Evolutionary conservation across 805 yeast genomes (phyloP), one percentile per base, ranked within the genome.

Genomic region (Wickerhamomyces mucosus): DNA sequence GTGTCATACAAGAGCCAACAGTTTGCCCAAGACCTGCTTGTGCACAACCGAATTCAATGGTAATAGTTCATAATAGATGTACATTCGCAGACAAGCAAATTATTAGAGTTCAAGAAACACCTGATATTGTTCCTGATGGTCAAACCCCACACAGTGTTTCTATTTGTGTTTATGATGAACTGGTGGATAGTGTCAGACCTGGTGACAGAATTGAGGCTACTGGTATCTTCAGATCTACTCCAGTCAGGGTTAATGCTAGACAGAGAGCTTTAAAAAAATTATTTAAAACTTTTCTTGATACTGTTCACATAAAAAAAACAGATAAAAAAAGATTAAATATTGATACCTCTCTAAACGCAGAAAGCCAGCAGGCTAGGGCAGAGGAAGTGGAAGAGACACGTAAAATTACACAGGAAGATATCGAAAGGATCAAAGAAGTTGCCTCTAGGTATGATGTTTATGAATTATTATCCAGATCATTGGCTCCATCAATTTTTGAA

Each of bases 141-240:
- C 98, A 92, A 58, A 92, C 98, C 3, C 98, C 98, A 2, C 98
- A 92, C 56, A 79, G 96, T 11, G 83, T 92, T 29, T 84, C 95
- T 6, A 62, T 92, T 18, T 85, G 96, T 62, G 94, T 84, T 1
- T 92, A 89, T 52, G 98, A 92, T 56, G 97, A 92, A 54, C 66
- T 92, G 39, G 98, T 92, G 1, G 98, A 92, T 55, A 69, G 82
- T 33, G 81, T 94, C 48, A 72, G 95, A 46, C 96, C 98, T 7
- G 98, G 98, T 66, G 98, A 92, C 56, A 72, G 96, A 37, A 71
- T 92, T 28, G 95, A 89, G 55, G 94, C 88, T 14, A 86, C 96
- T 36, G 98, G 98, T 39, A 79, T 94, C 24, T 92, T 86, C 62
- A 71, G 96, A 54, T 83, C 95, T 0, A 72, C 84, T 12, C 96